Base-by-base conservation (phyloP, 768 basidiomycete genomes). In the Phlebiopsis gigantea region DNA sequence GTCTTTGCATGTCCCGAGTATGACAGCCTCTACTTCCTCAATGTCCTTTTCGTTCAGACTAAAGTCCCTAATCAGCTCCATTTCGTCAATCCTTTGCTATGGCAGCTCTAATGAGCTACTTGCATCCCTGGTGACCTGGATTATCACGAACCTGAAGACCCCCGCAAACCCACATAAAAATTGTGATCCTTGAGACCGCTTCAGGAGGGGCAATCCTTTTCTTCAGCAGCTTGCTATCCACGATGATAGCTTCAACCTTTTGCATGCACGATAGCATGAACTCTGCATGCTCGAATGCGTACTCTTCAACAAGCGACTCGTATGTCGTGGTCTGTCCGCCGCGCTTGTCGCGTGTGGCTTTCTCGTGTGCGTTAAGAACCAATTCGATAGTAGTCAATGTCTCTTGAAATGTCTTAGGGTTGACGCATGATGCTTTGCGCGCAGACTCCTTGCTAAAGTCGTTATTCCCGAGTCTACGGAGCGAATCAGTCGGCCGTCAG, bases 391-490 rank as follows among this genome's bases (percentile, higher is more conserved):
- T 68, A 26, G 56, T 55, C 2, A 72, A 46, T 7, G 69, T 61
- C 29, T 48, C 60, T 29, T 56, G 53, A 56, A 71, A 73, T 1
- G 64, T 52, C 51, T 63, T 66, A 4, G 68, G 63, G 12, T 60
- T 55, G 22, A 72, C 64, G 50, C 72, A 72, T 14, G 72, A 70
- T 26, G 69, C 66, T 43, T 48, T 62, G 42, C 71, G 71, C 5
- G 72, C 71, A 19, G 65, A 46, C 31, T 66, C 62, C 58, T 70
- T 63, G 2, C 61, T 59, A 3, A 72, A 62, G 42, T 70, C 69
- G 15, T 43, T 57, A 58, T 72, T 68, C 2, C 63, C 64, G 2
- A 68, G 53, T 29, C 71, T 72, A 26, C n/a, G 10, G 2, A 24
- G 5, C 15, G n/a, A 9, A 5, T 2, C 42, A 17, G 9, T 17